Evolutionary conservation across 345 rosid species (phyloP).

Genomic region (Eucalyptus grandis): DNA sequence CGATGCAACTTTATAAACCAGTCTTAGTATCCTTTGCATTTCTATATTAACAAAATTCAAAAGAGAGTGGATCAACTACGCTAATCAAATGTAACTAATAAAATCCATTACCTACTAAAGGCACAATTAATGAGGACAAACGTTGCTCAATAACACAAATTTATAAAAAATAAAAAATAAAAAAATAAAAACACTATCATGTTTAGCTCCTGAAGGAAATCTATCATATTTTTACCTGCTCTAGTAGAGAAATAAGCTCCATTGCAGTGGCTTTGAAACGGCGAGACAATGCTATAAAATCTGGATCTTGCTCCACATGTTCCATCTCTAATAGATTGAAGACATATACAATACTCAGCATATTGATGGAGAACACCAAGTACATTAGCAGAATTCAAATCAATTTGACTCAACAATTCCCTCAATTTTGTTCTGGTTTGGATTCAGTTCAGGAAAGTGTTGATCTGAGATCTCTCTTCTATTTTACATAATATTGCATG

Average conservation of each 20-base stretch:
- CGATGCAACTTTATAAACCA: not conserved
- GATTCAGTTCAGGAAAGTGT: not conserved
- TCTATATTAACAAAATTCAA: not conserved
- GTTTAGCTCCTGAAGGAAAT: not conserved
- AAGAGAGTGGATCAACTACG: not conserved
- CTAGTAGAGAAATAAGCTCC: conserved; percentile 96
- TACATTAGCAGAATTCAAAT: not conserved
- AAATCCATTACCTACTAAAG: not conserved
- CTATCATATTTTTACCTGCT: conserved; percentile 45
- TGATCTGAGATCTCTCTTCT: not conserved
- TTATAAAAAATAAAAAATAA: too few species aligned
- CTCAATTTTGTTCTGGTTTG: not conserved
- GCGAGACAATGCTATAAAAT: conserved; percentile 68
- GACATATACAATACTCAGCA: not conserved
- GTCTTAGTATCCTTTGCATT: not conserved
- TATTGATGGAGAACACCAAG: not conserved
- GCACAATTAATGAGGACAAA: not conserved
- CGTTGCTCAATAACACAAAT: not conserved
- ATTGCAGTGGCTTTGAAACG: conserved; percentile 92
- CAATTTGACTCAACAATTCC: not conserved
- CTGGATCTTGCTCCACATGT: conserved; percentile 92
- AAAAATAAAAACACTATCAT: not conserved
- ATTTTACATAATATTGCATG: not conserved
- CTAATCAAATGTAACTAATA: not conserved
- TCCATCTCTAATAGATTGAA: conserved; percentile 62